Conservation (phyloP, 2,329 filamentous ascomycete species). For the Chlorencoelia australis region DNA sequence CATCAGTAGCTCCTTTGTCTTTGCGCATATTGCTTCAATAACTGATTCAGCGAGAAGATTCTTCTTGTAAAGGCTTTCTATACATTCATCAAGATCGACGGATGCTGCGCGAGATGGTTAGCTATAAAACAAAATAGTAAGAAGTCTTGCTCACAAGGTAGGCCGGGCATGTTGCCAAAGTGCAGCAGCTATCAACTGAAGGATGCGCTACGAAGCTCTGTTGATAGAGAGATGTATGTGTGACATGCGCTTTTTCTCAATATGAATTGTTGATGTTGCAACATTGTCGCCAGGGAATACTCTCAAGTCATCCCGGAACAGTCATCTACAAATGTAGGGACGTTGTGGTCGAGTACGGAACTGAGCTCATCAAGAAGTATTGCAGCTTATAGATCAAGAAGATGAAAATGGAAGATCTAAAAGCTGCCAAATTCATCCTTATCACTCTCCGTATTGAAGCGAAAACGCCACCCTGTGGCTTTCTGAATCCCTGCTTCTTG, state of each 20-base stretch:
- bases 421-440: too few relatives aligned
- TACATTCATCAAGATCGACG: slow-evolving; percentile 98
- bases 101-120: slow-evolving; percentile 49
- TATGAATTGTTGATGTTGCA: slow-evolving; percentile 22
- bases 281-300: slow-evolving; percentile 24
- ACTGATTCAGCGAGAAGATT: slow-evolving; percentile 95
- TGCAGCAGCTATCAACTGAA: slow-evolving; percentile 10
- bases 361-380: too few relatives aligned
- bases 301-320: slow-evolving; percentile 18
- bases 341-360: too few relatives aligned
- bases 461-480: too few relatives aligned
- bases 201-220: slow-evolving; percentile 18
- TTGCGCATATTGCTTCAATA: slow-evolving; percentile 97
- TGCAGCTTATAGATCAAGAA: too few relatives aligned
- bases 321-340: too few relatives aligned
- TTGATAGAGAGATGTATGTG: slow-evolving; percentile 15
- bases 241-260: slow-evolving; percentile 19
- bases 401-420: too few relatives aligned
- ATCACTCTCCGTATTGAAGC: too few relatives aligned
- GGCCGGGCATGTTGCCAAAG: slow-evolving; percentile 41
- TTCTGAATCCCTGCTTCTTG: too few relatives aligned
- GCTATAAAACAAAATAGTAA: not conserved
- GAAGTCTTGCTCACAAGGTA: slow-evolving; percentile 38
- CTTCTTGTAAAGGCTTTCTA: slow-evolving; percentile 91
- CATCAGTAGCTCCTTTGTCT: slow-evolving; percentile 98